phyloP scores from a whole-genome alignment of 495 filamentous ascomycete genomes.

The Annulohypoxylon stygium region DNA sequence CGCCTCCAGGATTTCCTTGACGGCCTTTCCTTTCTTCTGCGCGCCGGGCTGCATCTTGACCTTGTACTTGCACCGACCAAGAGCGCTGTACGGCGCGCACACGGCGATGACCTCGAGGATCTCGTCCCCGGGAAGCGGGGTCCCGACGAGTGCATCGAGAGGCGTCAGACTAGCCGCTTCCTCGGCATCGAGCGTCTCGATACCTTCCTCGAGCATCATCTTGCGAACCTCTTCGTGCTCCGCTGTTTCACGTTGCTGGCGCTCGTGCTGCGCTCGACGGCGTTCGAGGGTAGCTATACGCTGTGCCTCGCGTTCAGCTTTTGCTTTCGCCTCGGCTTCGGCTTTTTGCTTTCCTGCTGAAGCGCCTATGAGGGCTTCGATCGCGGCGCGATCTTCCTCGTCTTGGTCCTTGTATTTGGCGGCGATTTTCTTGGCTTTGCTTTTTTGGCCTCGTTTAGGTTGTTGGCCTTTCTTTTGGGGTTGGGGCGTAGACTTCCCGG shows the following conservation, averaged over 20 bases:
- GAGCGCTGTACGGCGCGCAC: constrained; percentile 89
- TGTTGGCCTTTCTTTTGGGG: constrained; percentile 56
- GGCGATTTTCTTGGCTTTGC: constrained; percentile 88
- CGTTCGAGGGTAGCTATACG: constrained; percentile 75
- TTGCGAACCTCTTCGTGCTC: constrained; percentile 76
- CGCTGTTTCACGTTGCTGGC: constrained; percentile 70
- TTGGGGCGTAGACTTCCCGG: constrained; percentile 41
- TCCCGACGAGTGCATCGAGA: constrained; percentile 82
- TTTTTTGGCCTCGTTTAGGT: constrained; percentile 80
- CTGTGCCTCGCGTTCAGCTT: constrained; percentile 68
- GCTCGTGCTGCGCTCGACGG: constrained; percentile 81
- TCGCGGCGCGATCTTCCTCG: constrained; percentile 87
- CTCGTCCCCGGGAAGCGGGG: constrained; percentile 83
- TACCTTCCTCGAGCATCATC: constrained; percentile 64
- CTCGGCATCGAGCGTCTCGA: constrained; percentile 60
- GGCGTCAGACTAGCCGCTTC: constrained; percentile 71
- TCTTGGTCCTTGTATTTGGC: constrained; percentile 95
- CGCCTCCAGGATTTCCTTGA: constrained; percentile 83
- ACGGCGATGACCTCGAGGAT: constrained; percentile 90
- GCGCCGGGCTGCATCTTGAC: constrained; percentile 91
- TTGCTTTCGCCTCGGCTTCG: constrained; percentile 66
- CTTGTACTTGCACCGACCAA: constrained; percentile 85
- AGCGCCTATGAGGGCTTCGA: constrained; percentile 84
- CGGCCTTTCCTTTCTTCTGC: constrained; percentile 94
- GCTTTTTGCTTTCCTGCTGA: constrained; percentile 67